A percentile compares a stretch with the other conserved stretches of the same genome.
These are phyloP conservation scores for Aspergillus heteromorphus DNA, from an alignment of 495 filamentous ascomycete genomes.

Conservation along the genomic window DNA sequence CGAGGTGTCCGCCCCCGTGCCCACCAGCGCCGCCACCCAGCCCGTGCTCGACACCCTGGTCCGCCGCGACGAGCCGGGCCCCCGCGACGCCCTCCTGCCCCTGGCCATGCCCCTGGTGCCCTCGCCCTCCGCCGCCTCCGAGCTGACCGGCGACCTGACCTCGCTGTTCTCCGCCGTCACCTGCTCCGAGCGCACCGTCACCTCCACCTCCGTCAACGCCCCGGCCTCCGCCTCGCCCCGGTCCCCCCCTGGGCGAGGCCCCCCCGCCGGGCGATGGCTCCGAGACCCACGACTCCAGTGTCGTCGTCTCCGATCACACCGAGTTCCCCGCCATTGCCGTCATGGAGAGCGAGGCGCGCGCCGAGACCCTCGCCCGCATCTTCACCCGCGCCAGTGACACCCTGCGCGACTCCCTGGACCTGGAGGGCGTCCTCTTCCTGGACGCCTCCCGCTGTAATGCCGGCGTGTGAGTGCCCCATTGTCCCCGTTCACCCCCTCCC, in stretches of 20 bases:
- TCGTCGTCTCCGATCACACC: slow-evolving; percentile 1
- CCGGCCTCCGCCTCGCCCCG: slow-evolving; percentile 1
- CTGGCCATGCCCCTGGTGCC: neutral
- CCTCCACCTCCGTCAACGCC: slow-evolving; percentile 1
- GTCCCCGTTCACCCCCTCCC: neutral
- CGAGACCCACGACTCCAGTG: neutral
- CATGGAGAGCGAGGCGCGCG: neutral
- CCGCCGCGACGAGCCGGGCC: neutral
- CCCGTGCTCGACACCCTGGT: neutral
- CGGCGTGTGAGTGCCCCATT: slow-evolving; percentile 24
- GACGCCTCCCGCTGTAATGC: slow-evolving; percentile 28
- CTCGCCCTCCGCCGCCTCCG: neutral
- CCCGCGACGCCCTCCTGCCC: neutral
- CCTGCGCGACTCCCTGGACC: slow-evolving; percentile 34
- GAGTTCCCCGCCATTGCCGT: neutral
- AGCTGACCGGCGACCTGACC: slow-evolving; percentile 3
- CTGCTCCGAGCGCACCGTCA: slow-evolving; percentile 4
- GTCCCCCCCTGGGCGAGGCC: neutral
- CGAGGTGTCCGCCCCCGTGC: slow-evolving; percentile 7
- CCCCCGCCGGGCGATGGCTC: neutral
- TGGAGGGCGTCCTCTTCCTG: slow-evolving; percentile 39
- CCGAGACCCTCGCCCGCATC: slow-evolving; percentile 19
- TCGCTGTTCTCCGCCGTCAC: slow-evolving; percentile 11
- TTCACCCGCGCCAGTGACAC: slow-evolving; percentile 34
- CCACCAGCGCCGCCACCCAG: slow-evolving; percentile 1